Percentiles rank a stretch among this genome's conserved stretches.
Conservation (phyloP, 78 protist species). For the Dictyostelium citrinum region DNA sequence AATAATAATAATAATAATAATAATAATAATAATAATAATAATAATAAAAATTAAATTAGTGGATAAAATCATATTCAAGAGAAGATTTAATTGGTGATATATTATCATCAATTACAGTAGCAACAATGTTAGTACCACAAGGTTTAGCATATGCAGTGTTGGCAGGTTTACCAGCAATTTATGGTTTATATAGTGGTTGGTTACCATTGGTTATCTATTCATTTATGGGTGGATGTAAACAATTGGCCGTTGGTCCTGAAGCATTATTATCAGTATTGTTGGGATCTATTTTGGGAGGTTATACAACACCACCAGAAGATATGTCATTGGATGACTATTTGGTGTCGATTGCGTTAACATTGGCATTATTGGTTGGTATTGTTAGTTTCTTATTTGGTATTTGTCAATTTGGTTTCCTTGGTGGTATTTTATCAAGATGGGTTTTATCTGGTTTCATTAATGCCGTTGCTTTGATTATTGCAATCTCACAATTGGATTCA, state of each 20-base stretch:
- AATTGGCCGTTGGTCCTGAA: slow-evolving; percentile 80
- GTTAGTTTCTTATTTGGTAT: slow-evolving; percentile 72
- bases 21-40: too few species aligned
- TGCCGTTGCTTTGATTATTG: slow-evolving; percentile 77
- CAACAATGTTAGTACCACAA: slow-evolving; percentile 83
- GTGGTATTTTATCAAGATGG: slow-evolving; percentile 61
- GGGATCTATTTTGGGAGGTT: slow-evolving; percentile 15
- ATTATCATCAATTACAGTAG: slow-evolving; percentile 85
- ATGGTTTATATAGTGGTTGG: slow-evolving; percentile 88
- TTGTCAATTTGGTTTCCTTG: slow-evolving; percentile 76
- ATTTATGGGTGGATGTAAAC: slow-evolving; percentile 86
- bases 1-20: too few species aligned
- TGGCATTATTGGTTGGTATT: slow-evolving; percentile 68
- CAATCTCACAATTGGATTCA: slow-evolving; percentile 66
- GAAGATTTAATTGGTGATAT: slow-evolving; percentile 78
- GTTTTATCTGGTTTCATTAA: slow-evolving; percentile 74
- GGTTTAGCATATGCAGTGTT: slow-evolving; percentile 86
- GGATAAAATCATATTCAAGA: slow-evolving; percentile 62
- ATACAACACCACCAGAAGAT: background rate
- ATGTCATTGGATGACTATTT: background rate
- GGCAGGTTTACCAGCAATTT: slow-evolving; percentile 82
- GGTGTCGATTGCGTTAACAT: background rate
- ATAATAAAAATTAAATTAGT: too few species aligned
- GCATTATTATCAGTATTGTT: slow-evolving; percentile 72
- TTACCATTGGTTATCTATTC: slow-evolving; percentile 88